Percentiles rank a stretch among this genome's conserved stretches.
These are phyloP conservation scores for Tilletia indica DNA, from an alignment of 1,284 basidiomycete species.

Conservation along the genomic window DNA sequence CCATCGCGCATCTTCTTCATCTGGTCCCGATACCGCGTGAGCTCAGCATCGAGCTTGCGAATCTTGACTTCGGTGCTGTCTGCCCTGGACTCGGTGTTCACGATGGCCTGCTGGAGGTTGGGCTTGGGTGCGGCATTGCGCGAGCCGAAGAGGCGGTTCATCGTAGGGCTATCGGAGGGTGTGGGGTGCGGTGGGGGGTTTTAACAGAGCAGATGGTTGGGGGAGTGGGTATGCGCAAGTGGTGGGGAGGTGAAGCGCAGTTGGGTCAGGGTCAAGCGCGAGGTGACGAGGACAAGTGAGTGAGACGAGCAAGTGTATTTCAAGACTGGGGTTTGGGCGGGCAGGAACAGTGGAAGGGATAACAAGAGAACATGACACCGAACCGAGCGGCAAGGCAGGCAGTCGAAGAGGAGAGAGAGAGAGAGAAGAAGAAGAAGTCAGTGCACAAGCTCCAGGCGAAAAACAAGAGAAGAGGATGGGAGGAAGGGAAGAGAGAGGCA, in stretches of 20 bases:
- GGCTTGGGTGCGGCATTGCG: slow-evolving; percentile 67
- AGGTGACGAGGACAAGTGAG: no score
- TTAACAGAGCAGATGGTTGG: neutral
- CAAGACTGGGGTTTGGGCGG: neutral
- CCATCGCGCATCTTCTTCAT: slow-evolving; percentile 91
- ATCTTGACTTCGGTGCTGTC: slow-evolving; percentile 94
- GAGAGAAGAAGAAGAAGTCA: neutral
- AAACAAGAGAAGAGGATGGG: neutral
- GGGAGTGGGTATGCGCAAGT: neutral
- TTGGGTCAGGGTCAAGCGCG: no score
- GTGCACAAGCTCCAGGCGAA: neutral
- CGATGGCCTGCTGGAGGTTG: slow-evolving; percentile 83
- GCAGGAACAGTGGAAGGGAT: neutral
- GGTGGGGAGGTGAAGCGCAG: no score
- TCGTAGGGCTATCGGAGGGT: slow-evolving; percentile 22
- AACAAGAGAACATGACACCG: neutral
- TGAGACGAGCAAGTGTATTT: slow-evolving; percentile 2
- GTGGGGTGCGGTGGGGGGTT: no score
- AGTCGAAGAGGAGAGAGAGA: neutral
- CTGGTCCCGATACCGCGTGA: slow-evolving; percentile 89
- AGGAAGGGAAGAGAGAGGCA: neutral
- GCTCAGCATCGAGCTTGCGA: slow-evolving; percentile 91
- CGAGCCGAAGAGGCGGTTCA: slow-evolving; percentile 59
- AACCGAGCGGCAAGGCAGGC: neutral
- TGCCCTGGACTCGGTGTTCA: slow-evolving; percentile 84